phyloP scores from a whole-genome alignment of 2,329 filamentous ascomycete species.

The Leptographium procerum region DNA sequence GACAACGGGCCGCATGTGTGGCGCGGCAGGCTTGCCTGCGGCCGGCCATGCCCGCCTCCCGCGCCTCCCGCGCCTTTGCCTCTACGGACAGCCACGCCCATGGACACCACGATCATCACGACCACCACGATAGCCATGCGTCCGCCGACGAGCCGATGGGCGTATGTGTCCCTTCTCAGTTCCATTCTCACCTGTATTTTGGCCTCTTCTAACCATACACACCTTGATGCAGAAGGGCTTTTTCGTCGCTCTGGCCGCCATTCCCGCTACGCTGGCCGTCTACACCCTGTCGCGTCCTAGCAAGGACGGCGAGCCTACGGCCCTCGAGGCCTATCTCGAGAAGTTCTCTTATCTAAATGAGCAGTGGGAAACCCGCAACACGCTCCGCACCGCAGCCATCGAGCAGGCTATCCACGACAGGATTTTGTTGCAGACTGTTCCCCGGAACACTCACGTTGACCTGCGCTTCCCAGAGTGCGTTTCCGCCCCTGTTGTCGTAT shows the following conservation, averaged over 20 bases:
- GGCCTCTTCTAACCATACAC: background rate
- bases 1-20: constrained; percentile 23
- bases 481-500: no score
- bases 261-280: constrained; percentile 31
- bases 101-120: constrained; percentile 7
- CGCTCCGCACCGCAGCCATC: constrained; percentile 36
- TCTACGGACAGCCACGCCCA: constrained; percentile 21
- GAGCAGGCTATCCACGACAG: constrained; percentile 48
- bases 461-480: constrained; percentile 48
- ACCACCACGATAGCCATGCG: constrained; percentile 25
- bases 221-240: constrained; percentile 32
- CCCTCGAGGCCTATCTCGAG: constrained; percentile 32
- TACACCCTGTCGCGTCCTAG: constrained; percentile 39
- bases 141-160: constrained; percentile 42
- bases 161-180: constrained; percentile 28
- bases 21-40: constrained; percentile 23
- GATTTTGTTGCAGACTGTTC: constrained; percentile 38
- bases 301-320: constrained; percentile 37
- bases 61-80: constrained; percentile 37
- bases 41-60: constrained; percentile 17
- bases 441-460: constrained; percentile 35
- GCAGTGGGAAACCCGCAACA: constrained; percentile 41
- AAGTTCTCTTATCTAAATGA: constrained; percentile 35
- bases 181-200: background rate
- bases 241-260: constrained; percentile 31